These are phyloP conservation scores for Pseudocohnilembus persalinus DNA, from an alignment of 169 alveolate genomes.

Conservation along the genomic window DNA sequence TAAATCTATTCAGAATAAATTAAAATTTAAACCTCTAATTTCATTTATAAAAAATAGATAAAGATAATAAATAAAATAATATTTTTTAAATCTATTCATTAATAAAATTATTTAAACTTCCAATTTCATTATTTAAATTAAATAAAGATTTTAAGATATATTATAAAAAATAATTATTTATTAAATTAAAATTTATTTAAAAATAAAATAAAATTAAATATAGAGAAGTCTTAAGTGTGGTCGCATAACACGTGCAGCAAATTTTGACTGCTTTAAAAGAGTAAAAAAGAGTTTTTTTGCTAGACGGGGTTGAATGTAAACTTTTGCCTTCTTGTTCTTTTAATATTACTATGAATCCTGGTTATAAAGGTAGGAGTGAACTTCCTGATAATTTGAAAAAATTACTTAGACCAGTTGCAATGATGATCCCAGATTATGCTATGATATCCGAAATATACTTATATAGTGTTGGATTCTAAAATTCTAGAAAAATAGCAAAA, in stretches of 20 bases:
- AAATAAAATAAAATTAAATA: too few species aligned
- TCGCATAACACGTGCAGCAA: constrained; percentile 69
- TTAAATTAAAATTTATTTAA: too few species aligned
- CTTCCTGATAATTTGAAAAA: constrained; percentile 92
- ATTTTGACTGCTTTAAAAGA: constrained; percentile 76
- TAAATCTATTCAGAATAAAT: too few species aligned
- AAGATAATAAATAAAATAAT: too few species aligned
- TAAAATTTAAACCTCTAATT: too few species aligned
- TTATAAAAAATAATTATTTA: too few species aligned
- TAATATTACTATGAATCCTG: constrained; percentile 92
- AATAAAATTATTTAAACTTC: too few species aligned
- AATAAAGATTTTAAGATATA: too few species aligned
- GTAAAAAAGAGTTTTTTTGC: constrained; percentile 62
- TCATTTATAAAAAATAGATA: too few species aligned
- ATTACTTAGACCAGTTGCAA: constrained; percentile 93
- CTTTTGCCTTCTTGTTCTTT: constrained; percentile 81
- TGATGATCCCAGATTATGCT: constrained; percentile 96
- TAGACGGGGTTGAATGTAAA: constrained; percentile 67
- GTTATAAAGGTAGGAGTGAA: constrained; percentile 91
- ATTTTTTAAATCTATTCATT: too few species aligned
- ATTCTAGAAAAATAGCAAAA: constrained; percentile 89
- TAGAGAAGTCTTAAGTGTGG: constrained; percentile 74
- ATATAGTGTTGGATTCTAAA: constrained; percentile 91
- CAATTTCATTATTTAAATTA: too few species aligned
- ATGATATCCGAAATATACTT: constrained; percentile 93